Evolutionary conservation across 306 rosid genomes (phyloP).

Genomic region (Ziziphus jujuba): DNA sequence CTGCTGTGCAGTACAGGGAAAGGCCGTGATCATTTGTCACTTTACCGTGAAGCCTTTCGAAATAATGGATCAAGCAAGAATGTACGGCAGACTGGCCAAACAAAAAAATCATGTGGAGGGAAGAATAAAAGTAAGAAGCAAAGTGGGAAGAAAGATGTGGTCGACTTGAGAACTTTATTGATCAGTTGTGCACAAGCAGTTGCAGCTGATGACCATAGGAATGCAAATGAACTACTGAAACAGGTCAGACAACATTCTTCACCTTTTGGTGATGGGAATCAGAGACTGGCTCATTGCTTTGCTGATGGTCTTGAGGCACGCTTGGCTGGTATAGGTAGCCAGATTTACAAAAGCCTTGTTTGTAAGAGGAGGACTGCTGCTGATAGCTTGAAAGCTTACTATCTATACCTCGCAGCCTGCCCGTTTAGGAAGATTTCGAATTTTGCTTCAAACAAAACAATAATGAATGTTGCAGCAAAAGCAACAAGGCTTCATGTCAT

Average conservation of each 20-base stretch:
- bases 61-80: conserved; percentile 38
- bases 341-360: conserved; percentile 81
- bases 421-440: conserved; percentile 73
- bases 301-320: conserved; percentile 97
- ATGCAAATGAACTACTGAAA: conserved; percentile 67
- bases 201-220: conserved; percentile 84
- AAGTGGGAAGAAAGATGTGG: conserved; percentile 61
- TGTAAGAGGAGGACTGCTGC: conserved; percentile 70
- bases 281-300: conserved; percentile 80
- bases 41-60: conserved; percentile 57
- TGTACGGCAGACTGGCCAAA: conserved; percentile 40
- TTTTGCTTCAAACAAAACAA: conserved; percentile 63
- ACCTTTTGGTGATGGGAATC: conserved; percentile 83
- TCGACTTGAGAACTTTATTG: conserved; percentile 83
- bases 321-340: conserved; percentile 95
- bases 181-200: conserved; percentile 88
- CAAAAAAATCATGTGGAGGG: conserved; percentile 41
- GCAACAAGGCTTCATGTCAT: conserved; percentile 68
- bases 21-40: conserved; percentile 39
- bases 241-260: conserved; percentile 71
- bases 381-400: conserved; percentile 73
- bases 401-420: conserved; percentile 83
- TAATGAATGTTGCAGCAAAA: conserved; percentile 33
- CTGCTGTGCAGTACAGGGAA: conserved; percentile 58
- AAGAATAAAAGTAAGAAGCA: conserved; percentile 78